Conservation (phyloP, 768 basidiomycete species). For the Auricularia heimuer region DNA sequence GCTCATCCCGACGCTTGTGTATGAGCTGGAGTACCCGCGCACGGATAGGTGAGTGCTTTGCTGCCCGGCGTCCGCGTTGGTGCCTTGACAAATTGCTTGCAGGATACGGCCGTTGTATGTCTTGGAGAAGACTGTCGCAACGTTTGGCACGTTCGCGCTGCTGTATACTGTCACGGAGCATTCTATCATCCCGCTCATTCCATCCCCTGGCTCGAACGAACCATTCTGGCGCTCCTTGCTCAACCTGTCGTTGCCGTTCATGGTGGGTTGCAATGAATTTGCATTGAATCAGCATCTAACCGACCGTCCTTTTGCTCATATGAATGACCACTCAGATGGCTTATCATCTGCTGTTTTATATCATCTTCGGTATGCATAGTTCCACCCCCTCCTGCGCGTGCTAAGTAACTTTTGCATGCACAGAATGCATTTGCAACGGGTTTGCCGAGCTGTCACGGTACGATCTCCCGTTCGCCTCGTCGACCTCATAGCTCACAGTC, state of each 20-base stretch:
- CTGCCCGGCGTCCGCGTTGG: background rate
- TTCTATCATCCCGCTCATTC: conserved; percentile 78
- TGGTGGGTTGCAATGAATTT: conserved; percentile 29
- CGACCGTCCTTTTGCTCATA: background rate
- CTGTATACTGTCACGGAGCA: conserved; percentile 89
- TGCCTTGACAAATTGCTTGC: conserved; percentile 11
- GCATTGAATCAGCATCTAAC: too few species aligned
- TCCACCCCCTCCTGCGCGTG: background rate
- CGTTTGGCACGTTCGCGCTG: conserved; percentile 93
- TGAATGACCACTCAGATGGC: conserved; percentile 32
- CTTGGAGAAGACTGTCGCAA: conserved; percentile 66
- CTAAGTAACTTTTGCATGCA: conserved; percentile 12
- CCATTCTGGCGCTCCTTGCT: conserved; percentile 69
- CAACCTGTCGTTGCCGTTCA: conserved; percentile 86
- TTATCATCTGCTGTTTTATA: conserved; percentile 78
- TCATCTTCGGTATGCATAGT: conserved; percentile 55
- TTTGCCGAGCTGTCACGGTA: conserved; percentile 86
- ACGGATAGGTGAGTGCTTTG: conserved; percentile 56
- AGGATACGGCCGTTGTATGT: conserved; percentile 61
- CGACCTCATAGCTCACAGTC: conserved; percentile 28
- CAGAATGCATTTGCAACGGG: conserved; percentile 91
- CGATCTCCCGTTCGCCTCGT: conserved; percentile 17
- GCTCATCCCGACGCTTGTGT: conserved; percentile 85
- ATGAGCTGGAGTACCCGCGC: conserved; percentile 92
- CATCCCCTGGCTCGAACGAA: conserved; percentile 46